Conservation (phyloP, 1,284 basidiomycete genomes). For the Ustilago esculenta region DNA sequence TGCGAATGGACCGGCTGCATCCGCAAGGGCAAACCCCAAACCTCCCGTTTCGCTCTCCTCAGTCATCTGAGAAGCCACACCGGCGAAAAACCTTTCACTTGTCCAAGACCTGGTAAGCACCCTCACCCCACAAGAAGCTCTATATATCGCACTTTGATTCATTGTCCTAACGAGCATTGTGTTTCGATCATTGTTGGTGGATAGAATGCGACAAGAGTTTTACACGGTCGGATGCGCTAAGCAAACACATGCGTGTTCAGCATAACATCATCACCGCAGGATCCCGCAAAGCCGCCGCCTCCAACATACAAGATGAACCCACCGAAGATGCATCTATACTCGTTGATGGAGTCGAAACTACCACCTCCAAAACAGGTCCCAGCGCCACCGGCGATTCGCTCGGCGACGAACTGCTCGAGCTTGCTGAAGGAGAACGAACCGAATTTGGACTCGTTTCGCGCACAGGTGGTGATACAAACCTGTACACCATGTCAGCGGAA, state of each 20-base stretch:
- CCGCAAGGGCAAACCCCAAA: constrained; percentile 81
- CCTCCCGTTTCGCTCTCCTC: constrained; percentile 84
- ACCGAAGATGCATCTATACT: constrained; percentile 32
- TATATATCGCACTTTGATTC: too few relatives aligned
- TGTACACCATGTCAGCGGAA: constrained; percentile 44
- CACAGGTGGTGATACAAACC: constrained; percentile 15
- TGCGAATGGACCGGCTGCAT: constrained; percentile 87
- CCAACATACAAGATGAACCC: constrained; percentile 15
- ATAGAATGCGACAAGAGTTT: constrained; percentile 91
- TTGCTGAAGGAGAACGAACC: constrained; percentile 39
- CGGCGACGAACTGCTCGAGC: constrained; percentile 53
- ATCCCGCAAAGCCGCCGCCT: constrained; percentile 28
- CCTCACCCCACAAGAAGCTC: neutral
- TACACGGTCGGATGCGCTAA: constrained; percentile 87
- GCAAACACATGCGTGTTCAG: constrained; percentile 88
- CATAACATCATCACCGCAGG: constrained; percentile 71
- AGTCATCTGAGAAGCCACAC: constrained; percentile 83
- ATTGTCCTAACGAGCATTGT: too few relatives aligned
- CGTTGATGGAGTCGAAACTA: constrained; percentile 13
- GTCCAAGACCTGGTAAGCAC: constrained; percentile 76
- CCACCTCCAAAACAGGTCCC: constrained; percentile 8
- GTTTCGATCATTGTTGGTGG: neutral
- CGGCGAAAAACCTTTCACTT: constrained; percentile 90
- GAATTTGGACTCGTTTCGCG: constrained; percentile 12
- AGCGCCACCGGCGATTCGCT: constrained; percentile 27